Conservation (phyloP, 768 basidiomycete genomes). For the Cyathus striatus region DNA sequence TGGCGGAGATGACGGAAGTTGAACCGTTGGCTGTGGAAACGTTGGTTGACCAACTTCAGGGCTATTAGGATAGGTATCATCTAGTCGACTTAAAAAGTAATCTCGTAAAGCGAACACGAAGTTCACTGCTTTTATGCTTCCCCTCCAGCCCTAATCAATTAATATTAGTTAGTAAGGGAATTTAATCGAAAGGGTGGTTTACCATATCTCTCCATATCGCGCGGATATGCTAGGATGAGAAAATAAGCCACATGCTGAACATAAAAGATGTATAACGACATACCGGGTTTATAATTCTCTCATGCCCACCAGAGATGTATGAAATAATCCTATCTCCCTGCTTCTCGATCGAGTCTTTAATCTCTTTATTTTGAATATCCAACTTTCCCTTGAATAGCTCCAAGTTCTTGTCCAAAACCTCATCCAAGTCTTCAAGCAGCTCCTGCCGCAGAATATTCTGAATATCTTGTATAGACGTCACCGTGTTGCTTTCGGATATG, state of each 20-base stretch:
- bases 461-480: not conserved
- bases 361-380: not conserved
- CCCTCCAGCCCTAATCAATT: not conserved
- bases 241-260: not conserved
- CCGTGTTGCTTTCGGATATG: not conserved
- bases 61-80: too few relatives aligned
- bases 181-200: not conserved
- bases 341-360: not conserved
- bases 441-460: not conserved
- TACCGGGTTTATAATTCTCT: not conserved
- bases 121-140: not conserved
- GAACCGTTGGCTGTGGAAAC: too few relatives aligned
- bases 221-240: not conserved
- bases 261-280: not conserved
- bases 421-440: not conserved
- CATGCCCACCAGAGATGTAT: not conserved
- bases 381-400: not conserved
- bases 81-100: too few relatives aligned
- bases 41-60: too few relatives aligned
- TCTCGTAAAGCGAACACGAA: not conserved
- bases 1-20: too few relatives aligned
- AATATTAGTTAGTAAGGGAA: not conserved
- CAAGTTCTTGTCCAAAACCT: not conserved
- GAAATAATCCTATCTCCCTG: not conserved
- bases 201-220: not conserved